Base-by-base conservation (phyloP, 257 asterid species). In the Jacaranda copaia region DNA sequence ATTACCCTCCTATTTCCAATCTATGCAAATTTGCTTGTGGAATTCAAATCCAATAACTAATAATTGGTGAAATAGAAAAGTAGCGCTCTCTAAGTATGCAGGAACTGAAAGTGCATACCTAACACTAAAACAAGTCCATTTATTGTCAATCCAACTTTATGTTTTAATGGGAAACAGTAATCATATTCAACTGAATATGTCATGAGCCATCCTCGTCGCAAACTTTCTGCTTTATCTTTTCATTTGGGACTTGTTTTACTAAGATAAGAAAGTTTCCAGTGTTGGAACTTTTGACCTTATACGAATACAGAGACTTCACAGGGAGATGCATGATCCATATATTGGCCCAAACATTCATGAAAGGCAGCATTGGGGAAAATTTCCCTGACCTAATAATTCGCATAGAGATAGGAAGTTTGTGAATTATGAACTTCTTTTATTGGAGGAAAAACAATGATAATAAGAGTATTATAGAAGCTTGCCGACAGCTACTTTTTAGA, bases 171-270 rank as follows among this genome's bases (percentile, higher is more conserved):
- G 19, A 53, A 66, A 46, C 40, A 39, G 49, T 57, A 73, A 48
- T 73, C 72, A 73, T 67, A 79, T 74, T 73, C 35, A 60, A 60
- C 43, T 15, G 62, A 74, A 42, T 52, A 39, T 68, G 59, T 63
- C 25, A 8, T 67, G 56, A 80, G 8, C 77, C 45, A 67, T 81
- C 79, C 20, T 72, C 65, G 18, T 72, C 84, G 72, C 25, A 20
- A 57, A 51, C 81, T 76, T 76, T 81, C 52, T 66, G 49, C 59
- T 15, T 40, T 58, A 32, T 42, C 40, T 19, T 53, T 42, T 55
- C 19, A 14, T 42, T 59, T 14, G 43, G 16, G 25, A 55, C 8
- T 19, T 61, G 35, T 43, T 43, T 39, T 6, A 76, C 71, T 62
- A 53, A 43, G 61, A 55, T 4, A 12, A 53, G n/a, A 46, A 42